phyloP scores from a whole-genome alignment of 805 yeast species.

The Pichia sporocuriosa region DNA sequence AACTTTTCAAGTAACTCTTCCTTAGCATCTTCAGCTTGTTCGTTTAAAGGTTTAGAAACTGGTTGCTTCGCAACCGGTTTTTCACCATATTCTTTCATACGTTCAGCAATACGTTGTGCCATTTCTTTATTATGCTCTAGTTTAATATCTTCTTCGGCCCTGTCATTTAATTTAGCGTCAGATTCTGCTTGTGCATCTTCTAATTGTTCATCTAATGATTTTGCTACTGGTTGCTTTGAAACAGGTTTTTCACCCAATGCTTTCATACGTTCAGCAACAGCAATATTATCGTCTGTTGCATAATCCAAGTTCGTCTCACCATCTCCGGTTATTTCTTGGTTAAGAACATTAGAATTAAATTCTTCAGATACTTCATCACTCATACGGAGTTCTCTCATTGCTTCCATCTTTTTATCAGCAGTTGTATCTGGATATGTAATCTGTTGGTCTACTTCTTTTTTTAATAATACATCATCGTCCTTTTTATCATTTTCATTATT shows the following conservation, averaged over 20 bases:
- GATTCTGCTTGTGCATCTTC: slow-evolving; percentile 11
- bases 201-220: slow-evolving; percentile 25
- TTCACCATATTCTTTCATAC: slow-evolving; percentile 18
- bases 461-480: too few species aligned
- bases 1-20: slow-evolving; percentile 3
- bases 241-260: slow-evolving; percentile 1
- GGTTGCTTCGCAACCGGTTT: slow-evolving; percentile 23
- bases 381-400: neutral
- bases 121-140: slow-evolving; percentile 17
- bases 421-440: too few species aligned
- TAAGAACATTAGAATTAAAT: neutral
- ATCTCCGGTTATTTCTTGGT: neutral
- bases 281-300: slow-evolving; percentile 1
- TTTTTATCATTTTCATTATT: neutral
- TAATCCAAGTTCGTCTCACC: neutral
- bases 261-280: slow-evolving; percentile 8
- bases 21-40: slow-evolving; percentile 20
- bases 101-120: slow-evolving; percentile 24
- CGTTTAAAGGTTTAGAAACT: slow-evolving; percentile 23
- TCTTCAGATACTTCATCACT: neutral
- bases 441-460: neutral
- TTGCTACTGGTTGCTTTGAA: slow-evolving; percentile 20
- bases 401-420: neutral
- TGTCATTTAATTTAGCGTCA: neutral
- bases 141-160: slow-evolving; percentile 2